A percentile compares a stretch with the other conserved stretches of the same genome.
These are phyloP conservation scores for Diaporthe sp. DNA, from an alignment of 2,329 filamentous ascomycete genomes.

Conservation along the genomic window DNA sequence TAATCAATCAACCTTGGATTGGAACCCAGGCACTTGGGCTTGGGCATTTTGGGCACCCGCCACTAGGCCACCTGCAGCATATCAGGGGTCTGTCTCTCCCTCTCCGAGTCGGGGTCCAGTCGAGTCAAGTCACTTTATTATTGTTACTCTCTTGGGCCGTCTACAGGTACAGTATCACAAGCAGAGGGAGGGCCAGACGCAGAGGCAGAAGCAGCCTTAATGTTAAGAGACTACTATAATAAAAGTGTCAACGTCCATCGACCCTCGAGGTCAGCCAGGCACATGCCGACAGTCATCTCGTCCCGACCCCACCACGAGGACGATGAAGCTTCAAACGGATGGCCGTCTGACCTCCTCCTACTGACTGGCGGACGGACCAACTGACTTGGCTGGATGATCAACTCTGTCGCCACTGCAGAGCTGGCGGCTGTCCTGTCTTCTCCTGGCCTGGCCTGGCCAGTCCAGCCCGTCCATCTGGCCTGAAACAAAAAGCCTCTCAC, in stretches of 20 bases:
- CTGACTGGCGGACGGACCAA: background rate
- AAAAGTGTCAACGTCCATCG: background rate
- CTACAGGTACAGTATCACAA: background rate
- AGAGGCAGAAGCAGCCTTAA: background rate
- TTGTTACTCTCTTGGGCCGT: background rate
- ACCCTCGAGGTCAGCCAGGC: background rate
- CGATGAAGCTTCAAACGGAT: background rate
- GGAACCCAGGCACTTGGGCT: constrained; percentile 5
- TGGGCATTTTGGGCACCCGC: constrained; percentile 13
- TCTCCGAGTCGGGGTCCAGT: constrained; percentile 9
- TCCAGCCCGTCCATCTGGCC: constrained; percentile 13
- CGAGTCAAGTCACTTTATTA: constrained; percentile 14
- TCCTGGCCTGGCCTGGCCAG: background rate
- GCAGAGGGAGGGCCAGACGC: background rate
- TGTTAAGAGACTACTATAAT: background rate
- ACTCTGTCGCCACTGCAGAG: background rate
- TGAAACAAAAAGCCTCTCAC: constrained; percentile 25
- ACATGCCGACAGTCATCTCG: constrained; percentile 10
- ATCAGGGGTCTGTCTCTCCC: constrained; percentile 2
- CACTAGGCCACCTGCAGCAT: constrained; percentile 23
- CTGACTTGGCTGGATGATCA: constrained; percentile 13
- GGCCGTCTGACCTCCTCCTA: background rate
- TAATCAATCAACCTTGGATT: constrained; percentile 2
- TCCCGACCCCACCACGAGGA: constrained; percentile 8
- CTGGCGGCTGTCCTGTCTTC: background rate